Percentiles rank a stretch among this genome's conserved stretches.
Conservation (phyloP, 2,329 filamentous ascomycete genomes). For the Alternaria triticimaculans region DNA sequence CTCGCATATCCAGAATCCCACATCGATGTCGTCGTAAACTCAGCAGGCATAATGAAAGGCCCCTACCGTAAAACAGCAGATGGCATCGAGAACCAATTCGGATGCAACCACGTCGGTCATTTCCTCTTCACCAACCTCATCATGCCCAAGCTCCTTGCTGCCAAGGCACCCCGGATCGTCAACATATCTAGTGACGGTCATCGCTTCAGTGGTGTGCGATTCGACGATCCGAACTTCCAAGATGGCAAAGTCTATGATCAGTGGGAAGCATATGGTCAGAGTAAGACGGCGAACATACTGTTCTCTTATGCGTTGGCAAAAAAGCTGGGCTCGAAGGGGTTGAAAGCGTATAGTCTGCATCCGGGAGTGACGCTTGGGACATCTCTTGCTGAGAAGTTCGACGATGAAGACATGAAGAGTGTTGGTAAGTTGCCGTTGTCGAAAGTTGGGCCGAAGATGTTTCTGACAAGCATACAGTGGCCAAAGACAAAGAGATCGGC, state of each 20-base stretch:
- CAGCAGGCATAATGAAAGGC: constrained; percentile 49
- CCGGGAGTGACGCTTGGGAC: constrained; percentile 38
- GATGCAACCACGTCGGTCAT: constrained; percentile 59
- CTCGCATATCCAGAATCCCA: constrained; percentile 33
- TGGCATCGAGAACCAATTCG: constrained; percentile 51
- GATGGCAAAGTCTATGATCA: constrained; percentile 49
- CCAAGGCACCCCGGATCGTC: constrained; percentile 47
- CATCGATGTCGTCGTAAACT: constrained; percentile 55
- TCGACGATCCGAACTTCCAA: constrained; percentile 54
- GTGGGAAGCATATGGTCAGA: constrained; percentile 59
- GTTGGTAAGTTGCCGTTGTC: constrained; percentile 10
- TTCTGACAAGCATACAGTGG: constrained; percentile 11
- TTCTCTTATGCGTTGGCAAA: constrained; percentile 32
- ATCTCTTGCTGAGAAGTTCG: constrained; percentile 23
- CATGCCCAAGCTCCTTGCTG: constrained; percentile 50
- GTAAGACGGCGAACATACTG: constrained; percentile 60
- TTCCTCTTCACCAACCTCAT: constrained; percentile 57
- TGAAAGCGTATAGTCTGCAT: constrained; percentile 40
- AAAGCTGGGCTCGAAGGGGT: constrained; percentile 28
- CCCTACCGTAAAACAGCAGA: constrained; percentile 37
- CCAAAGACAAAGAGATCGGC: constrained; percentile 26
- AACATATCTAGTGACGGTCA: constrained; percentile 53
- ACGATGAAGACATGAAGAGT: constrained; percentile 30
- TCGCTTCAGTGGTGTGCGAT: constrained; percentile 48
- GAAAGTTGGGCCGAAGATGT: no score